Evolutionary conservation across 257 asterid species (phyloP).

Genomic region (Primulina tabacum): DNA sequence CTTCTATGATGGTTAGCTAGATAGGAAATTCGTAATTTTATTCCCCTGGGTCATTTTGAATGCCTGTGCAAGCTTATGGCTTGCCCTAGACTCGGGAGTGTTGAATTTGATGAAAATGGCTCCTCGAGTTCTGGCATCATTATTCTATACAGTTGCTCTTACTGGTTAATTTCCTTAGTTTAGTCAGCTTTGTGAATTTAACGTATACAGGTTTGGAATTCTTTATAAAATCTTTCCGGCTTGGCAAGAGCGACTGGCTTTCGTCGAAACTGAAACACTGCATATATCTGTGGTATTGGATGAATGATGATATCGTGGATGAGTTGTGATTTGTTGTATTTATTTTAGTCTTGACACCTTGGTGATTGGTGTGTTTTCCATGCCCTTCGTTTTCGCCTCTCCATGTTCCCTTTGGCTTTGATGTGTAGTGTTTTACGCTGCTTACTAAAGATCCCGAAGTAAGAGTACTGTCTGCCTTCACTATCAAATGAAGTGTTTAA

Average conservation of each 20-base stretch:
- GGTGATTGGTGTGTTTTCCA: background rate
- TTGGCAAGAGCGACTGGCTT: background rate
- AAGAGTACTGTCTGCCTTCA: too few relatives aligned
- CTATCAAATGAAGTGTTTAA: too few relatives aligned
- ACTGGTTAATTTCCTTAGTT: background rate
- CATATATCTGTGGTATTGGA: background rate
- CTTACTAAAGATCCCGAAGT: background rate
- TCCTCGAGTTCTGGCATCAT: background rate
- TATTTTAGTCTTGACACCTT: background rate
- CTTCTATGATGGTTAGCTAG: background rate
- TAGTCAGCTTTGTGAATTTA: background rate
- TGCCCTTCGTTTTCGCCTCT: background rate
- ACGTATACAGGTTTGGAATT: background rate
- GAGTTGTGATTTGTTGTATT: background rate
- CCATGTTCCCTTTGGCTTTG: background rate
- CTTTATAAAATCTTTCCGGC: background rate
- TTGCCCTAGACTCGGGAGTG: background rate
- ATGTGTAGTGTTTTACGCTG: background rate
- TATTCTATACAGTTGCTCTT: background rate
- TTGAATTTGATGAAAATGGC: background rate
- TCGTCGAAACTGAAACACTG: background rate
- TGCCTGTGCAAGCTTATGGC: background rate
- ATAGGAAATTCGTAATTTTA: background rate
- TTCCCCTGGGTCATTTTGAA: background rate
- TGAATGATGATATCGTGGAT: background rate